Conservation (phyloP, 495 filamentous ascomycete genomes). For the Penicillium alfredii region DNA sequence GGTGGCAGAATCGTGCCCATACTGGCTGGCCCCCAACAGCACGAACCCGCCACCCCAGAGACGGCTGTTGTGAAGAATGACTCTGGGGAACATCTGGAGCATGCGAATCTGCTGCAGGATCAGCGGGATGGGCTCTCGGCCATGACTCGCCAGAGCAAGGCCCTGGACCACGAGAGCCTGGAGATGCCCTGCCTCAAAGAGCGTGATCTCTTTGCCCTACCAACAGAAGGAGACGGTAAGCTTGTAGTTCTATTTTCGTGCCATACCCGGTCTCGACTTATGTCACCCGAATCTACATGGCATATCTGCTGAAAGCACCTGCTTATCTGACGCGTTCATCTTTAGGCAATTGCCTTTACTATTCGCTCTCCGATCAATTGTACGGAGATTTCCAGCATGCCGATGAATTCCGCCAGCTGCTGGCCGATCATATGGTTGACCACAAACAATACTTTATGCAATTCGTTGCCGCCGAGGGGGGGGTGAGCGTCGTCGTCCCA, state of each 20-base stretch:
- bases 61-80: conserved; percentile 9
- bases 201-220: conserved; percentile 37
- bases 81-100: no score
- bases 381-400: conserved; percentile 57
- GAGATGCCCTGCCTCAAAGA: conserved; percentile 36
- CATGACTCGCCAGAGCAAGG: conserved; percentile 17
- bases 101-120: conserved; percentile 18
- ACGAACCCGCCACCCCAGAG: conserved; percentile 16
- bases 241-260: not conserved
- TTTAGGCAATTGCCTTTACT: conserved; percentile 70
- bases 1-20: conserved; percentile 47
- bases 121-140: conserved; percentile 4
- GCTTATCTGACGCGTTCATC: conserved; percentile 20
- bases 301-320: not conserved
- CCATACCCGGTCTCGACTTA: no score
- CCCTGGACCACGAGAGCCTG: conserved; percentile 22
- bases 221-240: conserved; percentile 45
- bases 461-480: conserved; percentile 59
- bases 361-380: conserved; percentile 70
- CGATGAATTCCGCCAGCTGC: conserved; percentile 50
- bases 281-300: no score
- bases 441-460: conserved; percentile 59
- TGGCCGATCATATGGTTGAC: conserved; percentile 58
- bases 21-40: conserved; percentile 30
- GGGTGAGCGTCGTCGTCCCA: conserved; percentile 57